Evolutionary conservation across 116 monocot genomes (phyloP).

Genomic region (Cymodocea nodosa): DNA sequence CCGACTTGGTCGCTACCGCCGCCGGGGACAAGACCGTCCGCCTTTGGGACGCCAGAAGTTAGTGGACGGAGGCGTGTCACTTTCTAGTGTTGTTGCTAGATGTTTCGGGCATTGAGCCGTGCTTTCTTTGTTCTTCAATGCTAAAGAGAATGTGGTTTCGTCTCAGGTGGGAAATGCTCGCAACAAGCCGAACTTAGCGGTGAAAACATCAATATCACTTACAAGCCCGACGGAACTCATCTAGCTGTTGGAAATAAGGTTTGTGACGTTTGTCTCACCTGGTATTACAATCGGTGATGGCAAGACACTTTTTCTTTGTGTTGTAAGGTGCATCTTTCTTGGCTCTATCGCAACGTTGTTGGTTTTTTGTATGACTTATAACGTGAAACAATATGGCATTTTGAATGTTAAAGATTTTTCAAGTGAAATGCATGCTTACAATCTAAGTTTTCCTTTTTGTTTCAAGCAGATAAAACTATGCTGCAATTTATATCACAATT

Average conservation of each 20-base stretch:
- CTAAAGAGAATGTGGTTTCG: not conserved
- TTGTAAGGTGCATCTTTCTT: no score
- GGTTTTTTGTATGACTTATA: not conserved
- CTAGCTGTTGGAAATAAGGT: constrained; percentile 99
- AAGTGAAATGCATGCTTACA: not conserved
- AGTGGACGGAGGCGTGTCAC: constrained; percentile 13
- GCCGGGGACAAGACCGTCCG: constrained; percentile 96
- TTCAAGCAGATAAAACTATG: not conserved
- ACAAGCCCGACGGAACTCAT: constrained; percentile 86
- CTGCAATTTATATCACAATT: no score
- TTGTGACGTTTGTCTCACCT: not conserved
- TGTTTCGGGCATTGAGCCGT: not conserved
- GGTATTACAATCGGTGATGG: no score
- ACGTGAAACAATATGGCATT: not conserved
- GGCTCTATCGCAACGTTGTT: not conserved
- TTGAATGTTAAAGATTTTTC: not conserved
- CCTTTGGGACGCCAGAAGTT: constrained; percentile 98
- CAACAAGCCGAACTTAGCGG: constrained; percentile 94
- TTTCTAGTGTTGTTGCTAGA: not conserved
- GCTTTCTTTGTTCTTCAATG: not conserved
- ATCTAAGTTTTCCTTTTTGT: not conserved
- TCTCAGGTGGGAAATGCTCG: constrained; percentile 88
- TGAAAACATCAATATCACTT: constrained; percentile 97
- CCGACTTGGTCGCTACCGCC: constrained; percentile 85
- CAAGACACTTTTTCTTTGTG: not conserved